Conservation (phyloP, 306 rosid species). For the Fragaria nilgerrensis region DNA sequence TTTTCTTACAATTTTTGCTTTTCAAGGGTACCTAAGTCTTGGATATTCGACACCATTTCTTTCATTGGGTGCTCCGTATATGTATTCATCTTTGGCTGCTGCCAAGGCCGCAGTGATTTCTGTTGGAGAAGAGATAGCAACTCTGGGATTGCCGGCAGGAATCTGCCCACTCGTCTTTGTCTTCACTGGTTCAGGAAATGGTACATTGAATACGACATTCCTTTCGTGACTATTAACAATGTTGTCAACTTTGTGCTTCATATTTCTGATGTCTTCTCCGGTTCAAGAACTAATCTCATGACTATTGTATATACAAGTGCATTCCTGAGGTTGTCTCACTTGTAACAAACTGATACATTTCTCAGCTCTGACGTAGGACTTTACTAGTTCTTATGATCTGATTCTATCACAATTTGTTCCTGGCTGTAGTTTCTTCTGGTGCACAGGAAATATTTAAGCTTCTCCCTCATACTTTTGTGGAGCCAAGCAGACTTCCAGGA, state of each 20-base stretch:
- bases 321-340: background rate
- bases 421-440: conserved; percentile 72
- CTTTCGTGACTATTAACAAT: background rate
- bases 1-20: background rate
- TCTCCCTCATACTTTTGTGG: conserved; percentile 86
- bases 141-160: conserved; percentile 75
- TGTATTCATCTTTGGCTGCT: conserved; percentile 92
- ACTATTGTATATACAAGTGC: background rate
- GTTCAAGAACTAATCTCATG: background rate
- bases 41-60: conserved; percentile 97
- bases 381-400: background rate
- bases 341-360: background rate
- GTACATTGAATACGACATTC: conserved; percentile 26
- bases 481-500: conserved; percentile 59
- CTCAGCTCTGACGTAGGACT: background rate
- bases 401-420: background rate
- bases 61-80: conserved; percentile 88
- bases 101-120: conserved; percentile 96
- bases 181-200: conserved; percentile 93
- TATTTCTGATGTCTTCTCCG: background rate
- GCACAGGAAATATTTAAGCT: conserved; percentile 91
- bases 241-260: conserved; percentile 2
- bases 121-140: conserved; percentile 89
- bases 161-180: conserved; percentile 87
- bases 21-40: conserved; percentile 76